A percentile compares a stretch with the other conserved stretches of the same genome.
phyloP scores from a whole-genome alignment of 371 early-diverging fungal species.

The Mucor racemosus region DNA sequence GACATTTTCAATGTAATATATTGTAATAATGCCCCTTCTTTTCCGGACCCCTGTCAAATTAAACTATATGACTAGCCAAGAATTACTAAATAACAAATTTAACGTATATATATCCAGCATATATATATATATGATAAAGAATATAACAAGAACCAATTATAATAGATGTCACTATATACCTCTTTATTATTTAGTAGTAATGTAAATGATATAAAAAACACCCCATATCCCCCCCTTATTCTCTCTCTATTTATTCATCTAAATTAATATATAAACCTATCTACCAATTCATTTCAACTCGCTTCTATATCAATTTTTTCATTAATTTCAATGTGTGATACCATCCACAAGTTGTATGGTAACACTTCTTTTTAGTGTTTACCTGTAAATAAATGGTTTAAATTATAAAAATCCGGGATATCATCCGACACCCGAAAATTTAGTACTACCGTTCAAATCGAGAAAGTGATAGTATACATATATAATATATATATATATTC shows the following conservation, averaged over 20 bases:
- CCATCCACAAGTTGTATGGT: conserved; percentile 3
- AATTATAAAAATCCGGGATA: conserved; percentile 7
- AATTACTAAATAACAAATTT: too few species aligned
- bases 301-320: not conserved
- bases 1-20: conserved; percentile 21
- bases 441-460: not conserved
- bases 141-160: too few species aligned
- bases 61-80: too few species aligned
- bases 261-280: not conserved
- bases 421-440: conserved; percentile 16
- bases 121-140: too few species aligned
- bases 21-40: not conserved
- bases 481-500: not conserved
- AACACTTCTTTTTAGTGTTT: conserved; percentile 8
- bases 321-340: not conserved
- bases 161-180: too few species aligned
- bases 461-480: too few species aligned
- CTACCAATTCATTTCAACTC: not conserved
- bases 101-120: too few species aligned
- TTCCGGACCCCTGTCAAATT: not conserved
- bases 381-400: not conserved
- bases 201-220: not conserved
- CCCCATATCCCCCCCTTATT: not conserved
- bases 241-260: not conserved
- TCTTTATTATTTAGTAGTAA: too few species aligned